A percentile compares a stretch with the other conserved stretches of the same genome.
Evolutionary conservation across 2,329 filamentous ascomycete species (phyloP).

Genomic region (Pseudogymnoascus sp.): DNA sequence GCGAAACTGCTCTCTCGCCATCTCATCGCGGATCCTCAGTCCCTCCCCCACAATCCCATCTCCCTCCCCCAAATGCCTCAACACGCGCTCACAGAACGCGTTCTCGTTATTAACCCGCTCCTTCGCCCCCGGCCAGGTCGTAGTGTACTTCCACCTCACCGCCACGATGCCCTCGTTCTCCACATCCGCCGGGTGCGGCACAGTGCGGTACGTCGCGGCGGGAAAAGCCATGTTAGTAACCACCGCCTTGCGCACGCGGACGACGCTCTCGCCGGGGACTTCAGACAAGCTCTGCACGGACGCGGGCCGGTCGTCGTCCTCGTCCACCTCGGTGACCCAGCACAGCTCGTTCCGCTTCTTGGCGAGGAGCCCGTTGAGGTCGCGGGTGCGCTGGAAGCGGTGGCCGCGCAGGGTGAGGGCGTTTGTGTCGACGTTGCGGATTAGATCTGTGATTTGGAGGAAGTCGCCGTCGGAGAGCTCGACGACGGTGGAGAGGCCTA

Average conservation of each 20-base stretch:
- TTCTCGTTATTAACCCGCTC: constrained; percentile 18
- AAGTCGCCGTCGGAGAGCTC: constrained; percentile 16
- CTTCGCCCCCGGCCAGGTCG: constrained; percentile 16
- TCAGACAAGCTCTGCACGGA: constrained; percentile 35
- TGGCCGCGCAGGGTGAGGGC: constrained; percentile 31
- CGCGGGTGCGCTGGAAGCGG: constrained; percentile 27
- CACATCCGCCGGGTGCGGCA: constrained; percentile 21
- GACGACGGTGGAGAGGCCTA: constrained; percentile 8
- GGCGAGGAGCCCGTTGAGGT: constrained; percentile 30
- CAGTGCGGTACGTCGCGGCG: constrained; percentile 21
- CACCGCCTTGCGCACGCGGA: background rate
- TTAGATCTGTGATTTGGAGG: constrained; percentile 21
- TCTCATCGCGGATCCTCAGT: constrained; percentile 7
- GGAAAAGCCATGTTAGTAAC: background rate
- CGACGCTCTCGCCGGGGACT: constrained; percentile 32
- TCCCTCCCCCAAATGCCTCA: constrained; percentile 12
- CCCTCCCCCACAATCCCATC: background rate
- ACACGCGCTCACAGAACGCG: constrained; percentile 14
- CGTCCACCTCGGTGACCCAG: constrained; percentile 33
- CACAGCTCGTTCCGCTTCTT: constrained; percentile 36
- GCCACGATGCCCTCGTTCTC: constrained; percentile 34
- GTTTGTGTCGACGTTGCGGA: constrained; percentile 18
- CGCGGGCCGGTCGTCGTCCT: constrained; percentile 27
- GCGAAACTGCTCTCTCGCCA: constrained; percentile 29
- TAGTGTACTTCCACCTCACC: constrained; percentile 42